These are phyloP conservation scores for Chaetoceros tenuissimus DNA, from an alignment of 108 stramenopile genomes.

Conservation along the genomic window DNA sequence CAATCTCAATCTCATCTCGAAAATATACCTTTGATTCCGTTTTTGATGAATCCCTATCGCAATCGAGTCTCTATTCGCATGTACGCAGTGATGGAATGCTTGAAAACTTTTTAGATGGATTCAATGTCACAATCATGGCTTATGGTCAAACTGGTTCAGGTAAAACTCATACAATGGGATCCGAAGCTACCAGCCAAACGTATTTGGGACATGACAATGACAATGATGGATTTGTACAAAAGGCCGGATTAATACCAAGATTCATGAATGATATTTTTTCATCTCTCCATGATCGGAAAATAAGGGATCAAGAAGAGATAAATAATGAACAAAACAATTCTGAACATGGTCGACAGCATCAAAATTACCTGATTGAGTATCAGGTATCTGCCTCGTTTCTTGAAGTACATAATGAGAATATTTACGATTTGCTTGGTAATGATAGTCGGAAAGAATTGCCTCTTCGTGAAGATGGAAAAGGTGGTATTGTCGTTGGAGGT, in stretches of 20 bases:
- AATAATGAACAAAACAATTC: slow-evolving; percentile 26
- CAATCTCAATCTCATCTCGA: slow-evolving; percentile 50
- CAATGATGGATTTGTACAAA: slow-evolving; percentile 22
- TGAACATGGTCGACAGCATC: background rate
- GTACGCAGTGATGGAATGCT: slow-evolving; percentile 54
- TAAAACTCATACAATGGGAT: slow-evolving; percentile 83
- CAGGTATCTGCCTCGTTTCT: slow-evolving; percentile 74
- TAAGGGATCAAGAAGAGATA: slow-evolving; percentile 8
- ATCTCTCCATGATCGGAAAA: slow-evolving; percentile 13
- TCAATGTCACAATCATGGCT: slow-evolving; percentile 86
- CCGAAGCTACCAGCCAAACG: slow-evolving; percentile 47
- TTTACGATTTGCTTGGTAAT: slow-evolving; percentile 73
- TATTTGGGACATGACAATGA: slow-evolving; percentile 14
- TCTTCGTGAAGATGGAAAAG: slow-evolving; percentile 68
- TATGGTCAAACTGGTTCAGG: slow-evolving; percentile 90
- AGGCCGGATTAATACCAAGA: slow-evolving; percentile 78
- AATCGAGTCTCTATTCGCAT: slow-evolving; percentile 51
- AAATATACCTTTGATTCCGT: slow-evolving; percentile 74
- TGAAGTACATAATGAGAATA: slow-evolving; percentile 92
- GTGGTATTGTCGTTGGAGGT: slow-evolving; percentile 54
- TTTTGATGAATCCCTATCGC: slow-evolving; percentile 40
- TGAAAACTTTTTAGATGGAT: slow-evolving; percentile 77
- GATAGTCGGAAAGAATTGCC: slow-evolving; percentile 54
- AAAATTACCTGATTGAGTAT: slow-evolving; percentile 33
- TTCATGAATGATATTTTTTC: slow-evolving; percentile 86